Conservation (phyloP, 140 eudicot genomes). For the Oenanthe javanica region DNA sequence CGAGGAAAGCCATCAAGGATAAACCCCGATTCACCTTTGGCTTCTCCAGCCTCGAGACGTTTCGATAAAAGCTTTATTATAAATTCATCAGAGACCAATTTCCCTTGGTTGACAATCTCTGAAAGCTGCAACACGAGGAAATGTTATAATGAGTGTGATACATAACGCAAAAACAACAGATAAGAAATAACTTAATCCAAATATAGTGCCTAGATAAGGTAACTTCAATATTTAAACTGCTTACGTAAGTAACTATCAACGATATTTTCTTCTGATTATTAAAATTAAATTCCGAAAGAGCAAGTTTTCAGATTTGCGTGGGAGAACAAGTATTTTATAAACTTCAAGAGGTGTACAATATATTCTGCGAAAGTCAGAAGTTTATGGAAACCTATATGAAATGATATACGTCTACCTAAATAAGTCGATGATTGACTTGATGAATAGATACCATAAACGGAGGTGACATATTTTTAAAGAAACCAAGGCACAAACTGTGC, state of each 20-base stretch:
- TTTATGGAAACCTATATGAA: not conserved
- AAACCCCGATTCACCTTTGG: slow-evolving; percentile 86
- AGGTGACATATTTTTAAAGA: not conserved
- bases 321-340: not conserved
- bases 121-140: slow-evolving; percentile 50
- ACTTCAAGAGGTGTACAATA: not conserved
- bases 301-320: not conserved
- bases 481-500: not conserved
- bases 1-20: slow-evolving; percentile 99
- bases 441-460: not conserved
- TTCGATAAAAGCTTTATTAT: slow-evolving; percentile 69
- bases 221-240: not conserved
- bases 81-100: slow-evolving; percentile 90
- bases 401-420: not conserved
- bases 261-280: not conserved
- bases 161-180: not conserved
- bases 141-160: not conserved
- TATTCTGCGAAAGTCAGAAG: not conserved
- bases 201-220: not conserved
- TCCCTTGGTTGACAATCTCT: slow-evolving; percentile 88
- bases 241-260: not conserved
- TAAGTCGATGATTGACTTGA: not conserved
- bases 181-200: not conserved
- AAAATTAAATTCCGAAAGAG: not conserved
- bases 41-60: slow-evolving; percentile 75